Evolutionary conservation across 768 basidiomycete species (phyloP).

Genomic region (Clathrus columnatus): DNA sequence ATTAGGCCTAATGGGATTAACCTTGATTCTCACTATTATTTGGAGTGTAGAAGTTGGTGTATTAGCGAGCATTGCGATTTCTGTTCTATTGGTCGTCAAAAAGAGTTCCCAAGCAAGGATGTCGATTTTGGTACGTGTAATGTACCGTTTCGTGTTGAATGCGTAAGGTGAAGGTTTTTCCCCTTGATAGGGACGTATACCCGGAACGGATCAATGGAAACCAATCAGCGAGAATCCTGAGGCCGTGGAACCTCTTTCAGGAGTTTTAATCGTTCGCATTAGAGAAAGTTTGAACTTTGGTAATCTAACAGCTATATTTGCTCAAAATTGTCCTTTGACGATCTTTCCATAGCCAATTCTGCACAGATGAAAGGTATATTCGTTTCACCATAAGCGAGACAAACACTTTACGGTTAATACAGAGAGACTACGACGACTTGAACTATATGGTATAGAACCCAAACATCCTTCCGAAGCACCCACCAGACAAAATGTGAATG

Average conservation of each 20-base stretch:
- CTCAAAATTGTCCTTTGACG: not conserved
- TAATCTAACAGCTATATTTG: conserved; percentile 26
- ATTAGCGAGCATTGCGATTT: conserved; percentile 79
- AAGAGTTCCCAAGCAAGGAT: conserved; percentile 84
- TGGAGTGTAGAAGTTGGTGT: conserved; percentile 93
- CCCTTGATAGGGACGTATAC: conserved; percentile 62
- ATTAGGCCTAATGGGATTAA: conserved; percentile 75
- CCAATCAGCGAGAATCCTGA: conserved; percentile 84
- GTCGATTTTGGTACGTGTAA: conserved; percentile 66
- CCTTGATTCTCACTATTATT: conserved; percentile 79
- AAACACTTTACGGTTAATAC: not conserved
- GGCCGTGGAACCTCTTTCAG: conserved; percentile 69
- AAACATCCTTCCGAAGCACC: conserved; percentile 89
- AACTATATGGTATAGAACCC: conserved; percentile 73
- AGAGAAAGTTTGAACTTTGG: conserved; percentile 89
- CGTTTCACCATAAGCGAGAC: not conserved
- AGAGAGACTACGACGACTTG: conserved; percentile 78
- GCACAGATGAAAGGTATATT: conserved; percentile 78
- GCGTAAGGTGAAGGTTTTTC: not conserved
- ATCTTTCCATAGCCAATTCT: conserved; percentile 67
- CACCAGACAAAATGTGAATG: conserved; percentile 59
- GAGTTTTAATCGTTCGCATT: conserved; percentile 81
- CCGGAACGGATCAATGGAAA: conserved; percentile 84
- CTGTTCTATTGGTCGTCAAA: conserved; percentile 81
- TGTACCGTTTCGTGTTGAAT: not conserved